Percentiles rank a stretch among this genome's conserved stretches.
phyloP scores from a whole-genome alignment of 2,329 filamentous ascomycete genomes.

The Apiospora phragmitis region DNA sequence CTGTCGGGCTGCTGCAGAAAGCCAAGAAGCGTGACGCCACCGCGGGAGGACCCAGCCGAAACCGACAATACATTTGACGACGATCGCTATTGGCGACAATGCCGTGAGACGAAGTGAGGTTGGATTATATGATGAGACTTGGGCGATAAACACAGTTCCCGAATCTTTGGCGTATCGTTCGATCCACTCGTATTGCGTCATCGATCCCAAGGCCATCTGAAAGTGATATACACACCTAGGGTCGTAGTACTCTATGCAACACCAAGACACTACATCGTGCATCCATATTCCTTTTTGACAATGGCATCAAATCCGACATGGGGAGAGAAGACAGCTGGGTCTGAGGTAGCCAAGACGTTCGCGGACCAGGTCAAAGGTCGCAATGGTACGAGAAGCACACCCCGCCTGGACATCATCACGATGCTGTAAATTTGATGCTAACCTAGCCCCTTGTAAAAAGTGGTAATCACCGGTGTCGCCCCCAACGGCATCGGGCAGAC shows the following conservation, averaged over 20 bases:
- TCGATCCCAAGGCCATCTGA: neutral
- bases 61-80: neutral
- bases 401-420: neutral
- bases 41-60: neutral
- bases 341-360: constrained; percentile 35
- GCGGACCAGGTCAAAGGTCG: constrained; percentile 24
- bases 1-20: neutral
- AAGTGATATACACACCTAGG: neutral
- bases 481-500: constrained; percentile 42
- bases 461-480: constrained; percentile 44
- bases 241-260: neutral
- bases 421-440: neutral
- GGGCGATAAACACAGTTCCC: neutral
- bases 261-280: neutral
- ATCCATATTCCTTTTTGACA: neutral
- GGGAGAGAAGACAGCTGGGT: constrained; percentile 33
- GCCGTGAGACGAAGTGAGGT: neutral
- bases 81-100: neutral
- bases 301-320: constrained; percentile 32
- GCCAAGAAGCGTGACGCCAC: neutral
- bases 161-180: neutral
- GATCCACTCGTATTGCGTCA: neutral
- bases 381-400: constrained; percentile 23
- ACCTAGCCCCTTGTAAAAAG: constrained; percentile 19
- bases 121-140: neutral